Conservation (phyloP, 805 yeast genomes). For the Nakazawaea anatomiae region DNA sequence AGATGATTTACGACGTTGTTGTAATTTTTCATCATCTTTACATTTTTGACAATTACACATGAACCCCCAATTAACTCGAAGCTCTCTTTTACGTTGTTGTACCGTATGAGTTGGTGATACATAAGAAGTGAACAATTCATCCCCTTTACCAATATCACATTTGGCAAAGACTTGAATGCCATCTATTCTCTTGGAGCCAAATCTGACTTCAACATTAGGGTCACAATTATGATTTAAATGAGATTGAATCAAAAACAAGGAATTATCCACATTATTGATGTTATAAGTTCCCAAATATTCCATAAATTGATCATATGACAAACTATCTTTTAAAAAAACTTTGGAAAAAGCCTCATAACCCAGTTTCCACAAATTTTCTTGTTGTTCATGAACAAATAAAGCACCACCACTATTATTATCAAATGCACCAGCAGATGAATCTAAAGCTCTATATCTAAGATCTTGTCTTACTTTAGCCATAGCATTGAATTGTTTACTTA, state of each 20-base stretch:
- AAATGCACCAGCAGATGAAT: slow-evolving; percentile 48
- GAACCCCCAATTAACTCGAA: slow-evolving; percentile 78
- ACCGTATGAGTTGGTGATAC: slow-evolving; percentile 62
- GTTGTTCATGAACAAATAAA: slow-evolving; percentile 48
- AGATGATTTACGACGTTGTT: slow-evolving; percentile 41
- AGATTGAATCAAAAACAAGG: slow-evolving; percentile 55
- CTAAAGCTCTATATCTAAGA: slow-evolving; percentile 51
- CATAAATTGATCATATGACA: slow-evolving; percentile 50
- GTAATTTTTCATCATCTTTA: slow-evolving; percentile 40
- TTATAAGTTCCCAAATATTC: slow-evolving; percentile 65
- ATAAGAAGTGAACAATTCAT: slow-evolving; percentile 65
- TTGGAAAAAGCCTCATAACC: slow-evolving; percentile 46
- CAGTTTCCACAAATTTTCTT: slow-evolving; percentile 51
- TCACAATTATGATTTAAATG: slow-evolving; percentile 74
- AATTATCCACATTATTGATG: slow-evolving; percentile 65
- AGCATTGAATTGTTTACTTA: slow-evolving; percentile 44
- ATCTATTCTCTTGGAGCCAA: slow-evolving; percentile 34
- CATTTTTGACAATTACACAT: slow-evolving; percentile 65
- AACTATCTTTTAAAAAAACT: slow-evolving; percentile 34
- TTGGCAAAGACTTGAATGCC: slow-evolving; percentile 60
- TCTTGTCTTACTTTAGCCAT: slow-evolving; percentile 71
- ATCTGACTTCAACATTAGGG: slow-evolving; percentile 57
- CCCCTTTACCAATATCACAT: slow-evolving; percentile 52
- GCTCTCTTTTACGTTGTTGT: slow-evolving; percentile 55
- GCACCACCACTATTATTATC: slow-evolving; percentile 50